phyloP scores from a whole-genome alignment of 2,329 filamentous ascomycete genomes.

The Fusarium vanettenii region DNA sequence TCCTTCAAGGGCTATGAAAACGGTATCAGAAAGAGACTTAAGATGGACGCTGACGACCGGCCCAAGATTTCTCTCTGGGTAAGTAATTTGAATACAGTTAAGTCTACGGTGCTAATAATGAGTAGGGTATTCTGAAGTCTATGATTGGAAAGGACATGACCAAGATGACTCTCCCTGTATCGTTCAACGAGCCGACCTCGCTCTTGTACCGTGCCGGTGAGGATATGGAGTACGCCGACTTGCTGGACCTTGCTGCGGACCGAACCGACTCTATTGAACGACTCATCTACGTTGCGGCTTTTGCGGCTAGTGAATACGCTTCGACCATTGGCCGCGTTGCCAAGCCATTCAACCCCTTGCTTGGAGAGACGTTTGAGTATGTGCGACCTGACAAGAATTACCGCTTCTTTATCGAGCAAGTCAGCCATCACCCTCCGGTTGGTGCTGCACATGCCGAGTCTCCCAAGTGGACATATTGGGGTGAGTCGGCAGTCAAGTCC shows the following conservation, averaged over 20 bases:
- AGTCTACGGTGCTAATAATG: constrained; percentile 34
- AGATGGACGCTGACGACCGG: constrained; percentile 90
- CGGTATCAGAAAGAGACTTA: constrained; percentile 80
- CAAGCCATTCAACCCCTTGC: constrained; percentile 96
- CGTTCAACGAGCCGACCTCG: constrained; percentile 98
- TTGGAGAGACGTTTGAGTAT: constrained; percentile 98
- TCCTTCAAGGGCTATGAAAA: constrained; percentile 94
- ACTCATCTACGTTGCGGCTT: constrained; percentile 93
- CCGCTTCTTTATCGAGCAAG: constrained; percentile 98
- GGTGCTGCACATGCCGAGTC: constrained; percentile 94
- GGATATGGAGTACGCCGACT: constrained; percentile 97
- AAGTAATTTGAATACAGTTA: constrained; percentile 51
- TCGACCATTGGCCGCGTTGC: constrained; percentile 97
- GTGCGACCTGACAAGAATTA: constrained; percentile 96
- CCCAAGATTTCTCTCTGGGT: constrained; percentile 98
- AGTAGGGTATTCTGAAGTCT: constrained; percentile 92
- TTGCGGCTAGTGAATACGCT: constrained; percentile 95
- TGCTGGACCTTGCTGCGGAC: constrained; percentile 89
- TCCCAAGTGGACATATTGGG: constrained; percentile 96
- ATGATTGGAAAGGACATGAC: constrained; percentile 99
- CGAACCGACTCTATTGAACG: constrained; percentile 89
- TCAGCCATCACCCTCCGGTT: constrained; percentile 95
- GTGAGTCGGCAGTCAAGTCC: constrained; percentile 93
- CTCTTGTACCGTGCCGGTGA: constrained; percentile 94
- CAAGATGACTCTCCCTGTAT: constrained; percentile 98